Base-by-base conservation (phyloP, 2,329 filamentous ascomycete species). In the Acarospora socialis region DNA sequence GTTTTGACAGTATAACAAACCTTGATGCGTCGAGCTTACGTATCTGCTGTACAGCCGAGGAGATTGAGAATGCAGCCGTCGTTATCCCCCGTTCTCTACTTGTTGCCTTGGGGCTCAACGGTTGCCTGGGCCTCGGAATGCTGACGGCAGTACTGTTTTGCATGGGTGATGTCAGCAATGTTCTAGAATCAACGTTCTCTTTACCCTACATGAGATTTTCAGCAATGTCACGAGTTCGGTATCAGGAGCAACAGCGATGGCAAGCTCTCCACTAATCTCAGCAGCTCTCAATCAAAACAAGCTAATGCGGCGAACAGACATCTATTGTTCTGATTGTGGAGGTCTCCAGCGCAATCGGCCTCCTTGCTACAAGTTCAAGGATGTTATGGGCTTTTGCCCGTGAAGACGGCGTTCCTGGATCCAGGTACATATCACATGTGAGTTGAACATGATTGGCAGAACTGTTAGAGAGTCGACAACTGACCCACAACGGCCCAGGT, bases 341-440 rank as follows among this genome's bases (percentile, higher is more conserved):
- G 2, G 51, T 56, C 23, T 53, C 53, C 30, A 54, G 51, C 12
- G 56, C 54, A 22, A 51, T 63, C 21, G 50, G 54, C 10, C 50
- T 52, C 20, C 45, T 59, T 20, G 55, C 57, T 1, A 52, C 56
- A 1, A 53, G 55, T 0, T 53, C 55, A 1, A 49, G 59, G 6
- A 54, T 60, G 36, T 46, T 54, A 2, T 61, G 50, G 35, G 58
- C 59, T 3, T 63, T 63, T 38, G 53, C 58, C 2, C 49, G 57
- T 13, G 59, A 65, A 34, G 43, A 49, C 5, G 60, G 60, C 1
- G 48, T 63, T 5, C 59, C 60, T 0, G 57, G 52, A 33, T 52
- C 56, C 1, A 21, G 25, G 1, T 60, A 53, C 44, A 55, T 65
- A 13, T 49, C 55, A 2, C 46, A 53, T 12, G 51, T 56, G 10